Base-by-base conservation (phyloP, 108 stramenopile species). In the Skeletonema costatum region DNA sequence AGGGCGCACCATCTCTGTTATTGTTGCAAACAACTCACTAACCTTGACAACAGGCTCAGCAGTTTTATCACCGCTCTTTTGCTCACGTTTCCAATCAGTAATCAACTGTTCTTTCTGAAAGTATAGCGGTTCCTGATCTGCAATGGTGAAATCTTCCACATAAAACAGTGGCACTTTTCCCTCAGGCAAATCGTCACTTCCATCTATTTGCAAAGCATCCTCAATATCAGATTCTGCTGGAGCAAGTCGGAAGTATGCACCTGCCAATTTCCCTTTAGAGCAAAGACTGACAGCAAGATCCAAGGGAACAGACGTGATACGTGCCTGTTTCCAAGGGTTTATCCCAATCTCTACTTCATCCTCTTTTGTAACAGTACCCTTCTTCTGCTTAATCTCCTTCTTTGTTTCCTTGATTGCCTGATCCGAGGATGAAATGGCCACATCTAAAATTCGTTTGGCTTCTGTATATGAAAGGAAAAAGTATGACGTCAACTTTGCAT, bases 111-210 rank as follows among this genome's bases (percentile, higher is more conserved):
- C 69, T 66, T 92, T 90, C 46, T 74, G 71, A 85, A 94, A 94
- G 60, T 90, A 94, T 9, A 94, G 69, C 5, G 91, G 93, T 19
- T 71, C 71, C 51, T 32, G 68, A 50, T 82, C 68, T 17, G 44
- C 42, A 32, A 86, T 78, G 30, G 70, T 72, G 71, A 92, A 89
- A 60, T 94, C 88, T 62, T 88, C 87, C 29, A 89, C 60, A 68
- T 94, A 94, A 75, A 94, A 94, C 31, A 94, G 61, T 17, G 93
- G 93, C 7, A 88, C 89, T 66, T 92, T 92, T 10, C 91, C 91
- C 80, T 94, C 93, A n/a, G 89, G 87, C 56, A 94, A 68, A 68
- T 94, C 89, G 8, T 73, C 74, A 64, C 72, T 74, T 44, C 71
- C 73, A 81, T 86, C 86, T 5, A 89, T 42, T 19, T 64, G 74